phyloP scores from a whole-genome alignment of 2,329 filamentous ascomycete genomes.

The Stromatinia cepivora region DNA sequence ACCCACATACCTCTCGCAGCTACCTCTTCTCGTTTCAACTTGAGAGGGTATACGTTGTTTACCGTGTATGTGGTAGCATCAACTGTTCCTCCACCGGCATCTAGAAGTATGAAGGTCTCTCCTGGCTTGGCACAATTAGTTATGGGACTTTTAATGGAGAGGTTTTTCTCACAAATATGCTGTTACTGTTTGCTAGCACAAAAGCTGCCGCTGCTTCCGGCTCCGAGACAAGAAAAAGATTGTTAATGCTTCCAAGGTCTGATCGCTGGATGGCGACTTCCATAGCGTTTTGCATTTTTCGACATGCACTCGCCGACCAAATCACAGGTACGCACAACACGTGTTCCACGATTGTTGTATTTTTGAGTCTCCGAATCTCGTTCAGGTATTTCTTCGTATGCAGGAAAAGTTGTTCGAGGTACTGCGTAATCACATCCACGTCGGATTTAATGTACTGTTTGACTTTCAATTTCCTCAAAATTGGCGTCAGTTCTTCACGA shows the following conservation, averaged over 20 bases:
- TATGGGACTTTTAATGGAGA: background rate
- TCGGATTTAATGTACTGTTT: conserved; percentile 18
- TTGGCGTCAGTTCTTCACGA: conserved; percentile 22
- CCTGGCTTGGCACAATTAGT: conserved; percentile 22
- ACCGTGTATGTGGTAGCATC: conserved; percentile 37
- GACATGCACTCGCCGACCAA: conserved; percentile 27
- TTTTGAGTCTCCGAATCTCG: background rate
- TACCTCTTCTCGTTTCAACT: conserved; percentile 31
- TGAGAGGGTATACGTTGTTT: conserved; percentile 28
- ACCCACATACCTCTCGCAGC: conserved; percentile 27
- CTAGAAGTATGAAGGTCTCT: conserved; percentile 34
- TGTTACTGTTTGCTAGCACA: conserved; percentile 20
- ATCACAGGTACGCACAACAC: conserved; percentile 28
- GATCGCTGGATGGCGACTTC: conserved; percentile 22
- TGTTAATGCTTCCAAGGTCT: conserved; percentile 27
- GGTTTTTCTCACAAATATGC: conserved; percentile 15
- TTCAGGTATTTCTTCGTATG: conserved; percentile 25
- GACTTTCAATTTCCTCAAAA: conserved; percentile 20
- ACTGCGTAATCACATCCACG: conserved; percentile 29
- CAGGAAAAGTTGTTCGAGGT: conserved; percentile 25
- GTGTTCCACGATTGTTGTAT: conserved; percentile 21
- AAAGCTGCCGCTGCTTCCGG: conserved; percentile 24
- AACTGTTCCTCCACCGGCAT: conserved; percentile 38
- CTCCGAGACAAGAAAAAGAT: conserved; percentile 37
- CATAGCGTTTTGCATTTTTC: conserved; percentile 29